These are phyloP conservation scores for Eucalyptus regnans DNA, from an alignment of 345 rosid genomes.

Conservation along the genomic window DNA sequence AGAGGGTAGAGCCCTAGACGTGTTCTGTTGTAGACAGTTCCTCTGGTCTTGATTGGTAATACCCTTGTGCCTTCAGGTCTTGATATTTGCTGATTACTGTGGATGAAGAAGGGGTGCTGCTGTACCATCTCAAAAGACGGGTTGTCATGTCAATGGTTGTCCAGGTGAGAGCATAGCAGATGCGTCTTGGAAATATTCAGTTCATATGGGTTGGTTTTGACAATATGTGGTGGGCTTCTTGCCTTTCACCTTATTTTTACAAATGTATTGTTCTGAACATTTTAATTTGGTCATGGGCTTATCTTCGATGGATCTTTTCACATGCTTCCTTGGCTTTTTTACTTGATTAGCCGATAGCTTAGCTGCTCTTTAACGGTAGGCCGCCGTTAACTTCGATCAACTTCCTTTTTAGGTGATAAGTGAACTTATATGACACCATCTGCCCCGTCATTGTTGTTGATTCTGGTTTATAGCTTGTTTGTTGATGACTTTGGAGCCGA, in stretches of 20 bases:
- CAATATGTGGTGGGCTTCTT: not conserved
- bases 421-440: not conserved
- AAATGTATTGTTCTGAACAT: constrained; percentile 3
- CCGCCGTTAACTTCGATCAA: not conserved
- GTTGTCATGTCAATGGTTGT: constrained; percentile 2
- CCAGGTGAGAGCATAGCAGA: constrained; percentile 21
- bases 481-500: not conserved
- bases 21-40: not conserved
- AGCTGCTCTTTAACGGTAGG: not conserved
- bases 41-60: not conserved
- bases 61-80: not conserved
- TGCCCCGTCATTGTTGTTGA: not conserved
- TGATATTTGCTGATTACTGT: not conserved
- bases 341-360: not conserved
- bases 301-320: constrained; percentile 10
- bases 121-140: not conserved
- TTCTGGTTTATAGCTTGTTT: not conserved
- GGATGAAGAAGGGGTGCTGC: not conserved
- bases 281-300: constrained; percentile 12
- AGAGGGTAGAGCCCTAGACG: not conserved
- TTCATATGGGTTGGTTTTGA: not conserved
- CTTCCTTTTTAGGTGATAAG: not conserved
- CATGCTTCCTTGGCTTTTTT: constrained; percentile 4
- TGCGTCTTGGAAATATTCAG: not conserved
- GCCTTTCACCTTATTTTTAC: not conserved